Conservation (phyloP, 140 eudicot genomes). For the Anethum foeniculum region DNA sequence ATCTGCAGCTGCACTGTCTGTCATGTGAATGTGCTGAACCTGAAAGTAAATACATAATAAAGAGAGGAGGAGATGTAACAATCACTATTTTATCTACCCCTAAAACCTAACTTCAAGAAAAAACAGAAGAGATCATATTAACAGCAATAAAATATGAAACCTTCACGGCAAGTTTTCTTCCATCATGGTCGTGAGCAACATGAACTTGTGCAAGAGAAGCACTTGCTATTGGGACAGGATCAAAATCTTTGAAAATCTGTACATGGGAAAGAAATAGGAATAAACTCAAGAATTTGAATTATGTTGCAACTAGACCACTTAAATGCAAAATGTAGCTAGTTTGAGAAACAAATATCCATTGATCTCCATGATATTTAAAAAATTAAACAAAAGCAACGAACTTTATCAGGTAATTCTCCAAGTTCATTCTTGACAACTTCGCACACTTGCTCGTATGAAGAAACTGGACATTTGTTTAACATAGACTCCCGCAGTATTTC, state of each 20-base stretch:
- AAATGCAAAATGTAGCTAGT: slow-evolving; percentile 2
- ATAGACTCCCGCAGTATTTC: slow-evolving; percentile 77
- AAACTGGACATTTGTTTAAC: slow-evolving; percentile 85
- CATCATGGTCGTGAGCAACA: slow-evolving; percentile 68
- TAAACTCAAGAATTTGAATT: slow-evolving; percentile 1
- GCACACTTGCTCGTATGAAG: slow-evolving; percentile 78
- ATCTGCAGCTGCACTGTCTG: slow-evolving; percentile 95
- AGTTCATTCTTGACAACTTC: slow-evolving; percentile 86
- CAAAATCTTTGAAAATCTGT: slow-evolving; percentile 70
- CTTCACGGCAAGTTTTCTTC: slow-evolving; percentile 94
- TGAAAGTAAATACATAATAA: slow-evolving; percentile 14
- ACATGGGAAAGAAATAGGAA: slow-evolving; percentile 18
- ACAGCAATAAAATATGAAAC: slow-evolving; percentile 22
- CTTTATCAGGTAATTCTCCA: slow-evolving; percentile 85
- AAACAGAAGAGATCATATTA: neutral
- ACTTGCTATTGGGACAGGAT: slow-evolving; percentile 92
- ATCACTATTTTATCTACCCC: neutral
- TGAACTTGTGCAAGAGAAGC: slow-evolving; percentile 98
- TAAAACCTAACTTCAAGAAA: neutral
- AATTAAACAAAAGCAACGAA: slow-evolving; percentile 17
- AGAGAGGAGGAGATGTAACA: neutral
- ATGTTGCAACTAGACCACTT: slow-evolving; percentile 8
- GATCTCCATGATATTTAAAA: neutral
- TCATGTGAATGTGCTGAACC: slow-evolving; percentile 96
- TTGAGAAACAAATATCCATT: slow-evolving; percentile 5